phyloP scores from a whole-genome alignment of 2,329 filamentous ascomycete genomes.

The Myriosclerotinia scirpicola region DNA sequence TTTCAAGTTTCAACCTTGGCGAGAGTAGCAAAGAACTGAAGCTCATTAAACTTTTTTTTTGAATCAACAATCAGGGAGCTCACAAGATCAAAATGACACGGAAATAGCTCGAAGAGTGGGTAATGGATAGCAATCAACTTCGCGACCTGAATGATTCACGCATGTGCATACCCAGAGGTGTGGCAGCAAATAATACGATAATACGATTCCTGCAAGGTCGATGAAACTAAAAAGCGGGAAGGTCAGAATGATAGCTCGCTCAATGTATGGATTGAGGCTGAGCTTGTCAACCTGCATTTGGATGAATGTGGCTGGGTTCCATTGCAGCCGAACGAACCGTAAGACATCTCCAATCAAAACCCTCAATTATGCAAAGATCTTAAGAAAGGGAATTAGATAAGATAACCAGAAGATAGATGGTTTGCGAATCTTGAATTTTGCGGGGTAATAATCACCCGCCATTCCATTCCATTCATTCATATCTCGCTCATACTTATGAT shows the following conservation, averaged over 20 bases:
- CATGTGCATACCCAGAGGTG: not conserved
- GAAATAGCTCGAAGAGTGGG: not conserved
- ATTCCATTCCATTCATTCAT: slow-evolving; percentile 1
- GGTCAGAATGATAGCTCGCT: slow-evolving; percentile 4
- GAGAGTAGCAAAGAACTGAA: not conserved
- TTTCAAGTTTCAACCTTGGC: not conserved
- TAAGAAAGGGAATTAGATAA: slow-evolving; percentile 5
- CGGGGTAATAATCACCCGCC: slow-evolving; percentile 14
- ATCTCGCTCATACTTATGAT: slow-evolving; percentile 16
- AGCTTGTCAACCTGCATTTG: not conserved
- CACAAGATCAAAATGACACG: not conserved
- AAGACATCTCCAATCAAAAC: slow-evolving; percentile 12
- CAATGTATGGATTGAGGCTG: not conserved
- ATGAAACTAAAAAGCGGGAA: slow-evolving; percentile 3
- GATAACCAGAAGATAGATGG: slow-evolving; percentile 12
- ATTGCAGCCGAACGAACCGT: slow-evolving; percentile 9
- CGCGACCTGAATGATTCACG: no score
- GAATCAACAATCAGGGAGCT: not conserved
- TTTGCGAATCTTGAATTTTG: slow-evolving; percentile 1
- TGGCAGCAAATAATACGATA: slow-evolving; percentile 16
- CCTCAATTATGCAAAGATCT: not conserved
- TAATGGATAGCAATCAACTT: not conserved
- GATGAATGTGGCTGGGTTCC: not conserved
- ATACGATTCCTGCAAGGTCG: slow-evolving; percentile 1
- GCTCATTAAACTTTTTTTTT: no score